phyloP scores from a whole-genome alignment of 345 rosid genomes.

The Eutrema heterophyllum region DNA sequence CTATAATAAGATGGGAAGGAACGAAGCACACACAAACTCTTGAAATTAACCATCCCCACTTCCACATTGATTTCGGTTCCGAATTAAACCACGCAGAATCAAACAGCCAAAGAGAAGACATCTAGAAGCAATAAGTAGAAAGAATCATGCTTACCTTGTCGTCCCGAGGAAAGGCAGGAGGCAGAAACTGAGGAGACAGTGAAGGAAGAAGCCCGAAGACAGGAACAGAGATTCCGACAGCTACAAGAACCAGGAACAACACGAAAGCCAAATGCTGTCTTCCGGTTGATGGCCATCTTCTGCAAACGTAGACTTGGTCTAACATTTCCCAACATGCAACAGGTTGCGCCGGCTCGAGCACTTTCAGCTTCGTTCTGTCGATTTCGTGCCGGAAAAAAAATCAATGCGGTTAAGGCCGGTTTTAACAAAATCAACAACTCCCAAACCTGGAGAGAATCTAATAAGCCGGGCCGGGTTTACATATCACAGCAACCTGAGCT shows the following conservation, averaged over 20 bases:
- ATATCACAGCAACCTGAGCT: not conserved
- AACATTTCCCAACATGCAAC: not conserved
- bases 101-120: not conserved
- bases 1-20: not conserved
- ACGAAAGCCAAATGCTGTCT: slow-evolving; percentile 4
- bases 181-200: slow-evolving; percentile 22
- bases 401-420: not conserved
- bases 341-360: not conserved
- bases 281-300: slow-evolving; percentile 4
- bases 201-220: slow-evolving; percentile 71
- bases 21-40: not conserved
- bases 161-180: slow-evolving; percentile 2
- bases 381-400: not conserved
- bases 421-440: not conserved
- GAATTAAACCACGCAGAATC: not conserved
- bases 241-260: slow-evolving; percentile 36
- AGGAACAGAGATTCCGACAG: slow-evolving; percentile 43
- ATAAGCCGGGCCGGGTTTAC: not conserved
- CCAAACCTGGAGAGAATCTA: not conserved
- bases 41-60: not conserved
- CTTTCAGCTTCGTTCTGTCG: not conserved
- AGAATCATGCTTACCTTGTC: slow-evolving; percentile 30
- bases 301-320: not conserved
- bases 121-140: not conserved
- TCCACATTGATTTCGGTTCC: not conserved